These are phyloP conservation scores for Cryptosporidium xiaoi DNA, from an alignment of 169 alveolate species.

Conservation along the genomic window DNA sequence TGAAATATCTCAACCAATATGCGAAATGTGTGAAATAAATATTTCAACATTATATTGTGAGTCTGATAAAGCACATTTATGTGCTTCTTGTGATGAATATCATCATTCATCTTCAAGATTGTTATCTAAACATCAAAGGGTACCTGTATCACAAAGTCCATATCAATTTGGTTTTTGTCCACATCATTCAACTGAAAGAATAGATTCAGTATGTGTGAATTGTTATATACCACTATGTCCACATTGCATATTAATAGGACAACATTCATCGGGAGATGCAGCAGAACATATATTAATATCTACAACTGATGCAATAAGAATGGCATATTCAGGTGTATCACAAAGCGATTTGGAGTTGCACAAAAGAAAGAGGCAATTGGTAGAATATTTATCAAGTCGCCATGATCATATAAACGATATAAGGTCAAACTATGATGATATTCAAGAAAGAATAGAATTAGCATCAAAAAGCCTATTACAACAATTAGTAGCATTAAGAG, in stretches of 20 bases:
- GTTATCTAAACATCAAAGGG: constrained; percentile 86
- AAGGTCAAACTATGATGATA: constrained; percentile 84
- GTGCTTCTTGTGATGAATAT: constrained; percentile 86
- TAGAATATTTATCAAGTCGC: constrained; percentile 81
- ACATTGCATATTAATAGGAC: constrained; percentile 87
- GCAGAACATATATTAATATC: constrained; percentile 88
- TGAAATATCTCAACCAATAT: constrained; percentile 85
- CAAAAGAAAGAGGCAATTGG: constrained; percentile 79
- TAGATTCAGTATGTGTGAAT: constrained; percentile 89
- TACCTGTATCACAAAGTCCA: constrained; percentile 89
- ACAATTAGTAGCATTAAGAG: constrained; percentile 82
- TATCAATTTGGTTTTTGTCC: constrained; percentile 90
- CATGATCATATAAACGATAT: constrained; percentile 85
- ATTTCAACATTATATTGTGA: constrained; percentile 85
- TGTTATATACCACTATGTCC: constrained; percentile 87
- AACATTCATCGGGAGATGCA: constrained; percentile 86
- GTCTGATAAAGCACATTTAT: constrained; percentile 88
- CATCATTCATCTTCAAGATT: constrained; percentile 86
- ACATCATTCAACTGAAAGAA: constrained; percentile 87
- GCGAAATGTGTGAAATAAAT: constrained; percentile 85
- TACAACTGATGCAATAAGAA: constrained; percentile 88
- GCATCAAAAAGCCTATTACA: constrained; percentile 81
- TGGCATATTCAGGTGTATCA: constrained; percentile 83
- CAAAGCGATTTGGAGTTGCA: constrained; percentile 80
- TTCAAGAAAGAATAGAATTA: constrained; percentile 84